phyloP scores from a whole-genome alignment of 1,139 yeast genomes.

The Sugiyamaella grinbergsii region DNA sequence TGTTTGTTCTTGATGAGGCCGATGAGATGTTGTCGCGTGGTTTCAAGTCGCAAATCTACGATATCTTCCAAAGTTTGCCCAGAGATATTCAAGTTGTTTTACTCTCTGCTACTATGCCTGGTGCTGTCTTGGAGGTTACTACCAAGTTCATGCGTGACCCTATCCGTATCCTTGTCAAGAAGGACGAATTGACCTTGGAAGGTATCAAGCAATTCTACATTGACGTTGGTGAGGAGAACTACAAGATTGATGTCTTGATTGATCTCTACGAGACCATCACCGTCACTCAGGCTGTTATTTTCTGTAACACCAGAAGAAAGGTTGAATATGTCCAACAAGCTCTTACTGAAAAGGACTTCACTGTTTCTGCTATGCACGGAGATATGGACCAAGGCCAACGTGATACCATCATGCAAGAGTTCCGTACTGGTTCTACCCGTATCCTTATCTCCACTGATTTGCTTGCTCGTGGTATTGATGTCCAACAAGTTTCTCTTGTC shows the following conservation, averaged over 20 bases:
- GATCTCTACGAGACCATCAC: slow-evolving; percentile 97
- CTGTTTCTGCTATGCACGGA: slow-evolving; percentile 97
- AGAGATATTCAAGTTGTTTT: slow-evolving; percentile 94
- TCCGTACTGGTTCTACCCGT: slow-evolving; percentile 98
- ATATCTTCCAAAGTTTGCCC: slow-evolving; percentile 92
- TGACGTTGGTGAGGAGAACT: slow-evolving; percentile 90
- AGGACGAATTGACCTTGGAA: slow-evolving; percentile 96
- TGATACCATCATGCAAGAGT: slow-evolving; percentile 97
- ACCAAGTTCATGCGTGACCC: slow-evolving; percentile 97
- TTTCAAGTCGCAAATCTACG: slow-evolving; percentile 96
- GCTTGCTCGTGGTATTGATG: slow-evolving; percentile 99
- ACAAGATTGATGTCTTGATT: slow-evolving; percentile 93
- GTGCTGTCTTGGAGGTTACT: slow-evolving; percentile 94
- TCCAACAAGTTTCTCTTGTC: slow-evolving; percentile 97
- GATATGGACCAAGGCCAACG: slow-evolving; percentile 97
- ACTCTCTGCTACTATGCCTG: slow-evolving; percentile 97
- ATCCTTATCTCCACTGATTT: slow-evolving; percentile 95
- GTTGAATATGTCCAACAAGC: slow-evolving; percentile 91
- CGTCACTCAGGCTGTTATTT: slow-evolving; percentile 97
- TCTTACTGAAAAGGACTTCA: slow-evolving; percentile 83
- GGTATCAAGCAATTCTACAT: slow-evolving; percentile 97
- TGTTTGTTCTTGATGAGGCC: slow-evolving; percentile 99
- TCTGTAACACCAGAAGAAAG: slow-evolving; percentile 98
- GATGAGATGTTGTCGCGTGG: slow-evolving; percentile 98
- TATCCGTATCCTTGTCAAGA: slow-evolving; percentile 93